phyloP scores from a whole-genome alignment of 306 rosid genomes.

The Carpinus viminea region DNA sequence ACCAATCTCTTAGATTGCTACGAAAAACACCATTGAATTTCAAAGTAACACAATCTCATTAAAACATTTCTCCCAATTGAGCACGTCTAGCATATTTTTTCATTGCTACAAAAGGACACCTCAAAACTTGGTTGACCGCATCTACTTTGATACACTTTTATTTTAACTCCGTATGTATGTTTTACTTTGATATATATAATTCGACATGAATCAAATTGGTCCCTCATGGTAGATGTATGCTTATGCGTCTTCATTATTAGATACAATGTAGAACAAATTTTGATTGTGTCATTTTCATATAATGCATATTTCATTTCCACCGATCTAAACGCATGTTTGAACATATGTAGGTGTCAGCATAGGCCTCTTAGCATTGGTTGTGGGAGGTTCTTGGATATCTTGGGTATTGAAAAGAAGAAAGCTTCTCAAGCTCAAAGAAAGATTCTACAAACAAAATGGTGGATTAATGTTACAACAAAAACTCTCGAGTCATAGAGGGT shows the following conservation, averaged over 20 bases:
- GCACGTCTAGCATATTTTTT: neutral
- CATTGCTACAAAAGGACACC: too few relatives aligned
- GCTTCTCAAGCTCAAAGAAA: constrained; percentile 30
- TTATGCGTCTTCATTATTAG: too few relatives aligned
- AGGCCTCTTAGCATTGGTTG: constrained; percentile 12
- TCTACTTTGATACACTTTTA: too few relatives aligned
- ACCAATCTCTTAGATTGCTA: neutral
- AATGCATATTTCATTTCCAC: neutral
- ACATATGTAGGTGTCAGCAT: constrained; percentile 23
- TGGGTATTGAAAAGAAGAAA: constrained; percentile 35
- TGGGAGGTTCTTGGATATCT: constrained; percentile 28
- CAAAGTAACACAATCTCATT: neutral
- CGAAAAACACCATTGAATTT: too few relatives aligned
- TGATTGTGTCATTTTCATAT: too few relatives aligned
- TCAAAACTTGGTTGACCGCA: too few relatives aligned
- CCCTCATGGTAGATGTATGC: too few relatives aligned
- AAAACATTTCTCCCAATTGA: neutral
- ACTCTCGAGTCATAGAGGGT: constrained; percentile 14
- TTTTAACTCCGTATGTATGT: too few relatives aligned
- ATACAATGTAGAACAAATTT: too few relatives aligned
- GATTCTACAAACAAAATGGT: constrained; percentile 40
- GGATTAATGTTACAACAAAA: constrained; percentile 40
- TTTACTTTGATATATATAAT: too few relatives aligned
- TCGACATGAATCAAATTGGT: too few relatives aligned
- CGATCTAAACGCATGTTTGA: neutral